Conservation (phyloP, 2,329 filamentous ascomycete species). For the Fusarium pseudograminearum region DNA sequence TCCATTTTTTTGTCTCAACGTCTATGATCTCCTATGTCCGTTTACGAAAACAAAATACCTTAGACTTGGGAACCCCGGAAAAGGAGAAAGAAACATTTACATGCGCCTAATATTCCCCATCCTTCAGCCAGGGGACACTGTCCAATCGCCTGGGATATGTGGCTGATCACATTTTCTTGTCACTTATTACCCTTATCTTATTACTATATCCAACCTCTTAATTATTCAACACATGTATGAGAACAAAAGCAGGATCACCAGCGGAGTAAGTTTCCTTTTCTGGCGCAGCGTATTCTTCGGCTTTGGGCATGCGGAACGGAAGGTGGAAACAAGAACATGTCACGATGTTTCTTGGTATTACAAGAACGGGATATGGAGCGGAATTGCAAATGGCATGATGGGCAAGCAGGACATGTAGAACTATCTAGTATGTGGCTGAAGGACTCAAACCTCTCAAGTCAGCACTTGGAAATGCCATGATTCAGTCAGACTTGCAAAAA, state of each 20-base stretch:
- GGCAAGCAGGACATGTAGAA: slow-evolving; percentile 3
- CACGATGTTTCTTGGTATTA: slow-evolving; percentile 15
- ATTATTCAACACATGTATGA: slow-evolving; percentile 32
- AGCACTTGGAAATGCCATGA: slow-evolving; percentile 22
- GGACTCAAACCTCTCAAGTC: neutral
- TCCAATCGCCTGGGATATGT: slow-evolving; percentile 45
- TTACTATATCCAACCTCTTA: slow-evolving; percentile 34
- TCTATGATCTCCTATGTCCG: slow-evolving; percentile 47
- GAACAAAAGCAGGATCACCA: slow-evolving; percentile 28
- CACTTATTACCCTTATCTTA: slow-evolving; percentile 37
- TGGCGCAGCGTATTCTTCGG: slow-evolving; percentile 38
- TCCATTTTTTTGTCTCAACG: slow-evolving; percentile 31
- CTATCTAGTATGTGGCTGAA: slow-evolving; percentile 5
- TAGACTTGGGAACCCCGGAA: slow-evolving; percentile 47
- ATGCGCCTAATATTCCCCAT: slow-evolving; percentile 47
- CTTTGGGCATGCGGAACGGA: slow-evolving; percentile 33
- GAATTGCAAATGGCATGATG: slow-evolving; percentile 19
- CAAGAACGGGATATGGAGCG: slow-evolving; percentile 1
- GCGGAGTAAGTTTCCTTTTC: slow-evolving; percentile 32
- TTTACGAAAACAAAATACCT: slow-evolving; percentile 40
- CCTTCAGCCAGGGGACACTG: slow-evolving; percentile 41
- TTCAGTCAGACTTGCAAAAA: slow-evolving; percentile 25
- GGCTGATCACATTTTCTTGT: slow-evolving; percentile 42
- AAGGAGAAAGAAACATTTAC: slow-evolving; percentile 46
- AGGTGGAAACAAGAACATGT: slow-evolving; percentile 22